Conservation (phyloP, 768 basidiomycete genomes). For the Tephrocybe rancida region DNA sequence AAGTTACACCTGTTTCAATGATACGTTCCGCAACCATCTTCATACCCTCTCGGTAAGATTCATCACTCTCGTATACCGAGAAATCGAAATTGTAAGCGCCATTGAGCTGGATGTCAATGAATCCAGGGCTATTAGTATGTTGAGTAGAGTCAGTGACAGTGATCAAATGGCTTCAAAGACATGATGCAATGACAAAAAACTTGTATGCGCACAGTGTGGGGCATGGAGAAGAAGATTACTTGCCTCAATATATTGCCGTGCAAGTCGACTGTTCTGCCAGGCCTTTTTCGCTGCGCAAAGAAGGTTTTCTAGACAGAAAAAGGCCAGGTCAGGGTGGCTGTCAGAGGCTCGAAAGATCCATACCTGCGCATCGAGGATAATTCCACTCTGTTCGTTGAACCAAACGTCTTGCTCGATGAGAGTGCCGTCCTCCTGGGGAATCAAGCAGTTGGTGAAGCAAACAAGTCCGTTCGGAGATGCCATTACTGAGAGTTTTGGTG, state of each 20-base stretch:
- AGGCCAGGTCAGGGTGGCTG: conserved; percentile 12
- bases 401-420: conserved; percentile 77
- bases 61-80: conserved; percentile 77
- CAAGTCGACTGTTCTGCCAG: conserved; percentile 66
- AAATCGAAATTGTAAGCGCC: conserved; percentile 90
- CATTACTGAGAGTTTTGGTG: conserved; percentile 28
- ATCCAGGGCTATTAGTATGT: conserved; percentile 73
- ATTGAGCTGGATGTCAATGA: conserved; percentile 89
- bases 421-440: conserved; percentile 79
- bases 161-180: too few relatives aligned
- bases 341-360: conserved; percentile 8
- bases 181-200: not conserved
- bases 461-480: conserved; percentile 64
- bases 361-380: conserved; percentile 78
- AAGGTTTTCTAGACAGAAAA: conserved; percentile 58
- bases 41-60: conserved; percentile 68
- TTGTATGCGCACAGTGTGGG: not conserved
- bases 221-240: not conserved
- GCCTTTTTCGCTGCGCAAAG: conserved; percentile 60
- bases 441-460: conserved; percentile 86
- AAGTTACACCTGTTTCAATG: conserved; percentile 86
- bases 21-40: conserved; percentile 74
- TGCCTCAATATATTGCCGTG: conserved; percentile 78
- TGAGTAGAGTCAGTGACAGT: not conserved
- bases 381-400: conserved; percentile 75